Base-by-base conservation (phyloP, 208 protist species). In the Leishmania amazonensis region DNA sequence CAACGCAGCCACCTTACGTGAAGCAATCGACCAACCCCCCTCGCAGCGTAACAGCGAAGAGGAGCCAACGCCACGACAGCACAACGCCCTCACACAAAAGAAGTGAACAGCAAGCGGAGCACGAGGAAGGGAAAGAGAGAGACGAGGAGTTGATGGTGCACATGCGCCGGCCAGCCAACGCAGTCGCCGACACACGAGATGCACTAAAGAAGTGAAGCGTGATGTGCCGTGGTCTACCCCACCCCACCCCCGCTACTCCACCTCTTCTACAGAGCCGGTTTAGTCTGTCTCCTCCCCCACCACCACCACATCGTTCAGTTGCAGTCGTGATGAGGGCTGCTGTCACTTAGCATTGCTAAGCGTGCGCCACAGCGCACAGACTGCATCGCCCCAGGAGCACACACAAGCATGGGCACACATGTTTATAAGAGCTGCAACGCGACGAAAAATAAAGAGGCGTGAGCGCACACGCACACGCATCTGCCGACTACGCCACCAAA, bases 331-430 rank as follows among this genome's bases (percentile, higher is more conserved):
- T 49, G 45, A 47, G 31, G 5, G 4, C 68, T 24, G 42, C 42
- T 42, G 40, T 5, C 17, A 53, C 68, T 47, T 42, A 31, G 24
- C 42, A 51, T 73, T 73, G 68, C 68, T 73, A 42, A 73, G 31
- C 24, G 2, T 73, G 68, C 15, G 45, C 68, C 42, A 73, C 6
- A 21, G 38, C 38, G 42, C 68, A 47, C 35, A 11, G 11, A 47
- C 68, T 6, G 2, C 68, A 73, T 15, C 17, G 13, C 68, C 28
- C 68, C 68, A 83, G 60, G 68, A 49, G 73, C 71, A 83, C 82
- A 78, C 40, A 80, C 74, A 81, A 60, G 67, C 60, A 85, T 42
- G 15, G n/a, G 19, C 65, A 78, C 31, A 54, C 11, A 1, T 80
- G 77, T 24, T 68, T 49, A 31, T 24, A 60, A 73, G 9, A 81